These are phyloP conservation scores for Cercospora brassicicola DNA, from an alignment of 2,329 filamentous ascomycete species.

Conservation along the genomic window DNA sequence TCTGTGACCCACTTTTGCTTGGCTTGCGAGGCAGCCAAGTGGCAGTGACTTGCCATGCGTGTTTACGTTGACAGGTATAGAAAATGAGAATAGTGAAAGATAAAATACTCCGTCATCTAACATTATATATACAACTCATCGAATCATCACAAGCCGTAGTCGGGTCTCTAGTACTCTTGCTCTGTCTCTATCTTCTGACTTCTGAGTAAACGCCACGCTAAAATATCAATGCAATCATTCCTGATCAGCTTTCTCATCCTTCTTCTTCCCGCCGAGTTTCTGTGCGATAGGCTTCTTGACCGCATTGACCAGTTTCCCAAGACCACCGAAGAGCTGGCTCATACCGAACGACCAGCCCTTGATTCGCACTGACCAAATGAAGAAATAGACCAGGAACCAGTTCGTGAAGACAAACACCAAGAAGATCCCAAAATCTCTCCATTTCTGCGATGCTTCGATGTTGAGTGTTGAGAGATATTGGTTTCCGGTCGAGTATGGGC, in stretches of 20 bases:
- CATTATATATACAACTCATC: background rate
- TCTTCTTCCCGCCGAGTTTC: constrained; percentile 25
- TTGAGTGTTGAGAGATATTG: constrained; percentile 65
- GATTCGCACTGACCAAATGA: constrained; percentile 71
- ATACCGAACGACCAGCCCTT: constrained; percentile 71
- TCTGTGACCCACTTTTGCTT: background rate
- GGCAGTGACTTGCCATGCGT: too few relatives aligned
- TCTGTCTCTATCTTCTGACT: background rate
- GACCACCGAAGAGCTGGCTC: constrained; percentile 54
- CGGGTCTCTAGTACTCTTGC: background rate
- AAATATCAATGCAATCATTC: background rate
- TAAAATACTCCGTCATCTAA: too few relatives aligned
- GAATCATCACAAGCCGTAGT: background rate
- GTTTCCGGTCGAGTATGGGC: constrained; percentile 63
- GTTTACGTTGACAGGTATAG: too few relatives aligned
- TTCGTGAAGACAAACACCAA: constrained; percentile 70
- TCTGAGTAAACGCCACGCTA: constrained; percentile 9
- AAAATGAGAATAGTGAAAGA: too few relatives aligned
- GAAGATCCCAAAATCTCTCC: constrained; percentile 72
- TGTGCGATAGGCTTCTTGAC: constrained; percentile 40
- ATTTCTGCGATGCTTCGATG: constrained; percentile 61
- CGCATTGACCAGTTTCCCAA: constrained; percentile 45
- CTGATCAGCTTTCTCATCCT: constrained; percentile 15
- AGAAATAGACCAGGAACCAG: constrained; percentile 52
- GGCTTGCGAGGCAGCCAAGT: background rate